A percentile compares a stretch with the other conserved stretches of the same genome.
phyloP scores from a whole-genome alignment of 139 green algal species.

The Chlorella sp. region DNA sequence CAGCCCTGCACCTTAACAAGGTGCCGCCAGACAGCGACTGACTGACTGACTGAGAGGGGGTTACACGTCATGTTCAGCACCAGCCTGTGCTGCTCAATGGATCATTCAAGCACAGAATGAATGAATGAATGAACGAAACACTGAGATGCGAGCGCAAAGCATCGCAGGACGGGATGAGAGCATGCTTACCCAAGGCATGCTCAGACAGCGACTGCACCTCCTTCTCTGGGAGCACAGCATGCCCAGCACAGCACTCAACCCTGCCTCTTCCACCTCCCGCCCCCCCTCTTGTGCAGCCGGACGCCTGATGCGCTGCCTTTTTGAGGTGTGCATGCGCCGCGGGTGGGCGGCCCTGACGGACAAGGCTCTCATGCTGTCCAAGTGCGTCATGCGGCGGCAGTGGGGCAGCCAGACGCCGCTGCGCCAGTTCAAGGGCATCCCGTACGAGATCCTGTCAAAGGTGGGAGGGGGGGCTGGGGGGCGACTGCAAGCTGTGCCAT shows the following conservation, averaged over 20 bases:
- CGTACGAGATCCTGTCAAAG: slow-evolving; percentile 68
- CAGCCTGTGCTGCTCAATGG: too few species aligned
- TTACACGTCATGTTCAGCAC: too few species aligned
- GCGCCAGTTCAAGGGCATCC: slow-evolving; percentile 89
- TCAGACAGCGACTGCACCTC: too few species aligned
- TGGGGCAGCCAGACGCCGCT: slow-evolving; percentile 94
- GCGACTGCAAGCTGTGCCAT: too few species aligned
- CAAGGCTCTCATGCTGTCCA: slow-evolving; percentile 90
- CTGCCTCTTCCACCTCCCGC: neutral
- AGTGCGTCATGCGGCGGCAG: slow-evolving; percentile 93
- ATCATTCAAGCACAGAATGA: too few species aligned
- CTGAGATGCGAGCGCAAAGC: too few species aligned
- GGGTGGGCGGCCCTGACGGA: slow-evolving; percentile 92
- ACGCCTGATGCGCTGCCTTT: slow-evolving; percentile 96
- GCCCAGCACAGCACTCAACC: neutral
- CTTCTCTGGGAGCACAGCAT: neutral
- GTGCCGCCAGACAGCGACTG: too few species aligned
- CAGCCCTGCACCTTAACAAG: too few species aligned
- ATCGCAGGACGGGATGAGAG: too few species aligned
- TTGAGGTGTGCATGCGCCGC: slow-evolving; percentile 95
- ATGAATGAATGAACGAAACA: too few species aligned
- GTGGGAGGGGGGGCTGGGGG: slow-evolving; percentile 32
- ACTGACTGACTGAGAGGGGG: too few species aligned
- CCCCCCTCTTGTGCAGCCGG: slow-evolving; percentile 55
- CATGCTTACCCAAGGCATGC: neutral